Evolutionary conservation across 2,329 filamentous ascomycete genomes (phyloP), one percentile per base, ranked within the genome.

Genomic region (Sclerotinia borealis): DNA sequence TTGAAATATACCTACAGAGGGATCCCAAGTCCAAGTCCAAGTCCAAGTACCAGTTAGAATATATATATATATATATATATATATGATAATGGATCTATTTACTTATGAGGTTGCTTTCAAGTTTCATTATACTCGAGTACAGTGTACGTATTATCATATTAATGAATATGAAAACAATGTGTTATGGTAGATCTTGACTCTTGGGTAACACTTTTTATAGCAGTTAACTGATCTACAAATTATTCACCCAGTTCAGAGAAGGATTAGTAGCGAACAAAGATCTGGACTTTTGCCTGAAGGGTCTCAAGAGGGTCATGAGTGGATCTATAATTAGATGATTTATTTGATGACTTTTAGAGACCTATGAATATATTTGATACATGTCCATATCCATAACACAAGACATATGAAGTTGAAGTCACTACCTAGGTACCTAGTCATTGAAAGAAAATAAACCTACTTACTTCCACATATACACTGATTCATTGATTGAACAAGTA

Each of bases 241-340:
- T 29, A 41, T 41, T 55, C 51, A 15, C 51, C 36, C 27, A 31
- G 37, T 31, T 31, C 17, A 17, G 27, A 17, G 37, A 43, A 31
- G 37, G 17, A 41, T 41, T 41, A 11, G 36, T 31, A 41, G 17
- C 25, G 27, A 56, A 43, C 52, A 34, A 34, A 45, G 52, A 56
- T 56, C 52, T 45, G 52, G 52, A 45, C 37, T 56, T 31, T 22
- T 22, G 27, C 6, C 27, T 51, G 49, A 39, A 41, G 51, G 51
- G 51, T 41, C 36, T 43, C 41, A 34, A 37, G 34, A 29, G 47
- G 47, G 47, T 41, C 47, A 34, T 27, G 29, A 25, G 41, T 61
- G 37, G 2, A 25, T 54, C 59, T 61, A 61, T 54, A 55, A 55
- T 55, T 61, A 61, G 37, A 55, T 19, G 43, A 34, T 36, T 36